phyloP scores from a whole-genome alignment of 163 green algal species.

The Trebouxiophyceae sp. region DNA sequence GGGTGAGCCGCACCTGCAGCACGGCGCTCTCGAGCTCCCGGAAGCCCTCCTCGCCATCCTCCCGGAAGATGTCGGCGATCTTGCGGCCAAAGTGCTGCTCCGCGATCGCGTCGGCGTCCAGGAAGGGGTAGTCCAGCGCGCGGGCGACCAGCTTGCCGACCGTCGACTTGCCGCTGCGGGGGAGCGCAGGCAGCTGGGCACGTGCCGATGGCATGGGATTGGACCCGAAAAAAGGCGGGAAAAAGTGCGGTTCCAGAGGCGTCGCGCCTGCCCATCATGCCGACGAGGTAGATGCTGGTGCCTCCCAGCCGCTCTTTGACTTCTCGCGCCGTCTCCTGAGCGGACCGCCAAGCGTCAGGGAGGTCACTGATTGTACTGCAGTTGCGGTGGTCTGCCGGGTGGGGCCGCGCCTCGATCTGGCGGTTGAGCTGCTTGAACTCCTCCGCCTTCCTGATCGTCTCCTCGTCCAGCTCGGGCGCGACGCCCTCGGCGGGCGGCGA shows the following conservation, averaged over 20 bases:
- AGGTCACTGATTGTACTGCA: too few relatives aligned
- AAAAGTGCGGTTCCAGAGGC: too few relatives aligned
- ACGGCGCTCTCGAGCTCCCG: constrained; percentile 63
- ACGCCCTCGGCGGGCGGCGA: too few relatives aligned
- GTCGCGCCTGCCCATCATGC: constrained; percentile 96
- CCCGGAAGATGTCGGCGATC: constrained; percentile 77
- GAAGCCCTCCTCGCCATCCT: constrained; percentile 83
- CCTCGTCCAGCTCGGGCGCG: too few relatives aligned
- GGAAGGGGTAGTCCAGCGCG: constrained; percentile 80
- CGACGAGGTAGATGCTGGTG: constrained; percentile 84
- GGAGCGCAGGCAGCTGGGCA: background rate
- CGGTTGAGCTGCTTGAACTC: too few relatives aligned
- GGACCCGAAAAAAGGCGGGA: too few relatives aligned
- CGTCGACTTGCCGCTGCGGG: constrained; percentile 78
- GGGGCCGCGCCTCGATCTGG: too few relatives aligned
- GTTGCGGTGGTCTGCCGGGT: too few relatives aligned
- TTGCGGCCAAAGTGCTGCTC: constrained; percentile 44
- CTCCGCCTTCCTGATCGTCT: too few relatives aligned
- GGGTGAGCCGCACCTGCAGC: constrained; percentile 43
- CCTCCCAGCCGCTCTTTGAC: constrained; percentile 50
- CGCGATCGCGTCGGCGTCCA: constrained; percentile 77
- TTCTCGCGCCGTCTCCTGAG: constrained; percentile 38
- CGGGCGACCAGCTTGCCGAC: constrained; percentile 78
- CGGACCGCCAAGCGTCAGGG: too few relatives aligned
- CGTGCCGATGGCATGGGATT: too few relatives aligned